Conservation (phyloP, 495 filamentous ascomycete genomes). For the Penicillium egyptiacum region DNA sequence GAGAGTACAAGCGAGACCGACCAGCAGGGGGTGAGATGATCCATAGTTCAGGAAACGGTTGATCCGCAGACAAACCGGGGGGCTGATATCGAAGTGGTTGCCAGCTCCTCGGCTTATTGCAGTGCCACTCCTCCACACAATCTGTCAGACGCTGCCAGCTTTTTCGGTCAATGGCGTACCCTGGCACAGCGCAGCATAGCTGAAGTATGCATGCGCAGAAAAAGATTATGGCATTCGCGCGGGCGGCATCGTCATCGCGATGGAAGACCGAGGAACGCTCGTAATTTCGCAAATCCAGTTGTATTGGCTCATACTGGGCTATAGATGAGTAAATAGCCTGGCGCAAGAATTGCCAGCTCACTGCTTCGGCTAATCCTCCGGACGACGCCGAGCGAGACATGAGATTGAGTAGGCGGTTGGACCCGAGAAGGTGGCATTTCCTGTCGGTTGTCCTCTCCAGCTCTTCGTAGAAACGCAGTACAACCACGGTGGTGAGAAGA, state of each 20-base stretch:
- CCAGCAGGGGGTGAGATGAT: slow-evolving; percentile 40
- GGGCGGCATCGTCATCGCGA: slow-evolving; percentile 35
- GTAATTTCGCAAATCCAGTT: slow-evolving; percentile 37
- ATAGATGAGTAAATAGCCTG: slow-evolving; percentile 42
- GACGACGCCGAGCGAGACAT: slow-evolving; percentile 39
- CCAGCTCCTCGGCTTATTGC: slow-evolving; percentile 33
- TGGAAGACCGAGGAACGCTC: slow-evolving; percentile 36
- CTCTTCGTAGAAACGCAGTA: slow-evolving; percentile 40
- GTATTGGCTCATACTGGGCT: slow-evolving; percentile 36
- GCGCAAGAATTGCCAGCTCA: slow-evolving; percentile 42
- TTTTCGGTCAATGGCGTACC: slow-evolving; percentile 21
- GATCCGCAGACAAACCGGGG: slow-evolving; percentile 21
- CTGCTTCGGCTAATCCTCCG: slow-evolving; percentile 38
- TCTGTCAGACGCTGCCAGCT: slow-evolving; percentile 29
- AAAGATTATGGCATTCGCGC: slow-evolving; percentile 38
- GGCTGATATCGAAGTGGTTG: slow-evolving; percentile 38
- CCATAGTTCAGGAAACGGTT: slow-evolving; percentile 43
- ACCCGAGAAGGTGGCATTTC: slow-evolving; percentile 39
- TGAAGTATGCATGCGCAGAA: slow-evolving; percentile 40
- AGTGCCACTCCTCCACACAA: slow-evolving; percentile 34
- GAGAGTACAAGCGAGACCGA: slow-evolving; percentile 13
- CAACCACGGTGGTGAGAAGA: slow-evolving; percentile 37
- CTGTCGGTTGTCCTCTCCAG: slow-evolving; percentile 34
- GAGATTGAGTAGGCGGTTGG: slow-evolving; percentile 39
- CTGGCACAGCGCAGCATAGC: slow-evolving; percentile 25